Conservation (phyloP, 2,329 filamentous ascomycete genomes). For the Sporothrix phasma region DNA sequence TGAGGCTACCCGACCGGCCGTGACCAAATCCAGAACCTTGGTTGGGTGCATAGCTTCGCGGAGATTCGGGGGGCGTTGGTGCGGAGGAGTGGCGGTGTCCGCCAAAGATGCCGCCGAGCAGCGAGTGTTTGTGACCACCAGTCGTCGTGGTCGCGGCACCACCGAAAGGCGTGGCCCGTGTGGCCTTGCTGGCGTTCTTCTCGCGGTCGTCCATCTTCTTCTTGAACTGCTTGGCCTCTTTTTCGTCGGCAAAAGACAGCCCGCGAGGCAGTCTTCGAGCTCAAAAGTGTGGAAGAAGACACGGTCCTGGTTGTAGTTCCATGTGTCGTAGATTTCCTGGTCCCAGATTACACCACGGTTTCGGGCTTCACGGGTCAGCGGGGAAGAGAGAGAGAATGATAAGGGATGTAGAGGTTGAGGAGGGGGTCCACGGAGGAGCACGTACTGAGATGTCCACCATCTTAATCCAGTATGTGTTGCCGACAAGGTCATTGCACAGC, state of each 20-base stretch:
- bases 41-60: conserved; percentile 31
- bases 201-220: conserved; percentile 96
- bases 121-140: conserved; percentile 33
- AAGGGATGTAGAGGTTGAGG: background rate
- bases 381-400: background rate
- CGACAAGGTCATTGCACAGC: conserved; percentile 85
- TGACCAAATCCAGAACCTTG: conserved; percentile 21
- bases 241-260: conserved; percentile 90
- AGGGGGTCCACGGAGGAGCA: background rate
- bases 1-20: conserved; percentile 32
- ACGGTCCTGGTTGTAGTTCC: conserved; percentile 91
- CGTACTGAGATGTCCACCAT: conserved; percentile 90
- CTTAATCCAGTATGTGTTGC: conserved; percentile 95
- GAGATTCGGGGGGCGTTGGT: conserved; percentile 48
- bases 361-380: conserved; percentile 43
- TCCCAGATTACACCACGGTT: conserved; percentile 88
- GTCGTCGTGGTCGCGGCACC: conserved; percentile 30
- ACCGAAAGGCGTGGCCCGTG: conserved; percentile 66
- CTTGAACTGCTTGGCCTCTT: conserved; percentile 91
- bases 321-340: conserved; percentile 93
- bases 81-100: conserved; percentile 44
- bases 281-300: conserved; percentile 98
- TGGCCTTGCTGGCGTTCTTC: conserved; percentile 87
- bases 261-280: conserved; percentile 80
- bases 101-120: conserved; percentile 53